Evolutionary conservation across 345 rosid genomes (phyloP).

Genomic region (Pugionium dolabratum): DNA sequence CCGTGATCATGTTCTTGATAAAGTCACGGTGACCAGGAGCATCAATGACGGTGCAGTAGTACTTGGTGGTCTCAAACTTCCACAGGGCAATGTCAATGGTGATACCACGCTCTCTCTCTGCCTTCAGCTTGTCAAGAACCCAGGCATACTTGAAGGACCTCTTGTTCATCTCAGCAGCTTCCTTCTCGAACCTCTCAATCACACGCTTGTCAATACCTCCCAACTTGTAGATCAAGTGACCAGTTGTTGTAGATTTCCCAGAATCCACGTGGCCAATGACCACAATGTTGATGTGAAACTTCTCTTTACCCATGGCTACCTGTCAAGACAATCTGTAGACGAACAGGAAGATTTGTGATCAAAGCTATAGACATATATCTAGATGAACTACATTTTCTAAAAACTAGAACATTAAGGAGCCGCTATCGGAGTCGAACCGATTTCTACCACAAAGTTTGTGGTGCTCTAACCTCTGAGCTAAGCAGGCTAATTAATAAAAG

Average conservation of each 20-base stretch:
- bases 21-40: slow-evolving; percentile 85
- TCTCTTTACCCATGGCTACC: slow-evolving; percentile 66
- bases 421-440: slow-evolving; percentile 37
- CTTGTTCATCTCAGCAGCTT: slow-evolving; percentile 89
- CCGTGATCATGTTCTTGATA: slow-evolving; percentile 80
- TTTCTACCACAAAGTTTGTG: slow-evolving; percentile 32
- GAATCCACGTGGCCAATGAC: slow-evolving; percentile 85
- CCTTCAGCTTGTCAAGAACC: slow-evolving; percentile 83
- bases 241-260: slow-evolving; percentile 77
- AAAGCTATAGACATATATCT: too few species aligned
- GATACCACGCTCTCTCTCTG: slow-evolving; percentile 84
- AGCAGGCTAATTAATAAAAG: neutral
- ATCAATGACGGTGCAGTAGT: slow-evolving; percentile 78
- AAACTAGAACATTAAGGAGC: neutral
- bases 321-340: slow-evolving; percentile 12
- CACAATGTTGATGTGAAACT: slow-evolving; percentile 73
- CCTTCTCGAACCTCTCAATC: slow-evolving; percentile 82
- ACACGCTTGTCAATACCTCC: slow-evolving; percentile 93
- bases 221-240: slow-evolving; percentile 80
- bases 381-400: neutral
- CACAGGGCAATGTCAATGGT: slow-evolving; percentile 77
- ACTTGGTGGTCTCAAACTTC: slow-evolving; percentile 79
- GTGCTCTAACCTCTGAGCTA: slow-evolving; percentile 32
- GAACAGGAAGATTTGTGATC: neutral
- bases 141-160: slow-evolving; percentile 84